Evolutionary conservation across 768 basidiomycete species (phyloP).

Genomic region (Kwoniella dendrophila): DNA sequence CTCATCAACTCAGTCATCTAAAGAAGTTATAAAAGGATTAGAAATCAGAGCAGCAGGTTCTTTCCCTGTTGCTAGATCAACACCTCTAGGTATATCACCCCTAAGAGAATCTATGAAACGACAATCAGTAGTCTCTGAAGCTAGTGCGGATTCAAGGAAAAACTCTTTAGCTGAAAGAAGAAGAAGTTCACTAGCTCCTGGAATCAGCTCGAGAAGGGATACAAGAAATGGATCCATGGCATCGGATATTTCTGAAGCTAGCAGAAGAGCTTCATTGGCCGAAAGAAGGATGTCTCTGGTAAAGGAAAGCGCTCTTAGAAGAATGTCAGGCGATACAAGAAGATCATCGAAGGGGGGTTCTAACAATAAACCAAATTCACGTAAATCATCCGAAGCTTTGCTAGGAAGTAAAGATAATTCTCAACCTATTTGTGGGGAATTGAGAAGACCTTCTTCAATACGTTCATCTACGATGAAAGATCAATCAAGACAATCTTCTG

Average conservation of each 20-base stretch:
- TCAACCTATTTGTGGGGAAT: background rate
- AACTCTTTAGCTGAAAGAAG: constrained; percentile 13
- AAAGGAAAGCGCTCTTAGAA: constrained; percentile 18
- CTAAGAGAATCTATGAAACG: constrained; percentile 34
- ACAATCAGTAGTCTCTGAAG: constrained; percentile 37
- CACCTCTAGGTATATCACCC: constrained; percentile 39
- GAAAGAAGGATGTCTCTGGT: constrained; percentile 26
- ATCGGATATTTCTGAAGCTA: constrained; percentile 7
- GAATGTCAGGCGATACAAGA: constrained; percentile 12
- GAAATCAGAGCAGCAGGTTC: constrained; percentile 24
- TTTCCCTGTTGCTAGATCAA: constrained; percentile 30
- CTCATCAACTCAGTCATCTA: constrained; percentile 8
- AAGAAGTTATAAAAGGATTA: constrained; percentile 4
- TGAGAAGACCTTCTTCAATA: background rate
- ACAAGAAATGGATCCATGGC: constrained; percentile 1
- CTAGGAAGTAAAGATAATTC: background rate
- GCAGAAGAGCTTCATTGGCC: constrained; percentile 13
- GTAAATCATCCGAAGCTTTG: background rate
- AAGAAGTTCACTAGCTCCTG: constrained; percentile 12
- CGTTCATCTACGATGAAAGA: background rate
- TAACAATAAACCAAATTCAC: background rate
- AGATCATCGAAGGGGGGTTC: constrained; percentile 6
- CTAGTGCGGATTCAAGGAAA: constrained; percentile 21
- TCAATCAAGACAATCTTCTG: constrained; percentile 33
- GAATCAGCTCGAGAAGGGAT: background rate